phyloP scores from a whole-genome alignment of 768 basidiomycete genomes.

The Scleroderma citrinum region DNA sequence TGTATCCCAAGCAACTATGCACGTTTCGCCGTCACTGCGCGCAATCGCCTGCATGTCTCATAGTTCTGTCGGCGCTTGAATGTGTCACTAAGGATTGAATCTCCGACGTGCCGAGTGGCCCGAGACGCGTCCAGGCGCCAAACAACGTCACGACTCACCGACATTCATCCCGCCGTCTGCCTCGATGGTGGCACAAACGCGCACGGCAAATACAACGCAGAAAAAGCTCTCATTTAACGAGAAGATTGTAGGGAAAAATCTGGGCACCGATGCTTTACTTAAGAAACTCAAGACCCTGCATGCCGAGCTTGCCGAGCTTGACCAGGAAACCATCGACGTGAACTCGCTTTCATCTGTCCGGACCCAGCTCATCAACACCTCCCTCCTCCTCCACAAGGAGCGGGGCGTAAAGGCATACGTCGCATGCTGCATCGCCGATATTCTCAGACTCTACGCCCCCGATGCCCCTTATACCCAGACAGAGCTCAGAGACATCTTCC shows the following conservation, averaged over 20 bases:
- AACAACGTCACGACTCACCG: slow-evolving; percentile 1
- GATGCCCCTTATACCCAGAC: slow-evolving; percentile 90
- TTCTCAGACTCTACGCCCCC: slow-evolving; percentile 90
- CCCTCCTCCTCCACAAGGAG: slow-evolving; percentile 91
- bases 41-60: neutral
- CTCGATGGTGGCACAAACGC: slow-evolving; percentile 71
- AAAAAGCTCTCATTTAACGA: slow-evolving; percentile 75
- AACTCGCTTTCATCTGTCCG: slow-evolving; percentile 62
- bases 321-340: slow-evolving; percentile 82
- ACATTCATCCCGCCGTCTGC: slow-evolving; percentile 2
- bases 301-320: slow-evolving; percentile 69
- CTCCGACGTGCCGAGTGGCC: neutral
- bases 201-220: slow-evolving; percentile 46
- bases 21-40: neutral
- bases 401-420: slow-evolving; percentile 92
- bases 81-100: neutral
- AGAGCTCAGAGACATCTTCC: slow-evolving; percentile 93
- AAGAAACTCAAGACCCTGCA: slow-evolving; percentile 84
- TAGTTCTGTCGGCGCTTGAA: neutral
- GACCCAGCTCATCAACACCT: slow-evolving; percentile 72
- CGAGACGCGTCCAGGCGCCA: neutral
- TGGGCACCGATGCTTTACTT: slow-evolving; percentile 74
- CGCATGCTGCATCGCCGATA: slow-evolving; percentile 91
- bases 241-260: slow-evolving; percentile 71
- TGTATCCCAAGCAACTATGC: neutral